These are phyloP conservation scores for Silene vulgaris DNA, from an alignment of 179 eudicot species.

Conservation along the genomic window DNA sequence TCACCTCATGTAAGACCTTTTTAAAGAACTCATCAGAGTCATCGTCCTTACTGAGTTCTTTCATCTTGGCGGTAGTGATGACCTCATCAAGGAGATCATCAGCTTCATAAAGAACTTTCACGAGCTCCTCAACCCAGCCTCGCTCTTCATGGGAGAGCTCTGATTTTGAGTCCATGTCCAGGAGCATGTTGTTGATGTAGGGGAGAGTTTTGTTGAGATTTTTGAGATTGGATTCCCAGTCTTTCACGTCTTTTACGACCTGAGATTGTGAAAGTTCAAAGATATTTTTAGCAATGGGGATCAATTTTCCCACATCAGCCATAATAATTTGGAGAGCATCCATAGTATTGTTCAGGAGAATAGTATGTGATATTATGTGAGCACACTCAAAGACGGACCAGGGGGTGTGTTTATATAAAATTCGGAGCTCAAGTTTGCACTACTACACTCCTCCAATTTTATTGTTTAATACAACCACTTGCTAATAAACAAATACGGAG, in stretches of 20 bases:
- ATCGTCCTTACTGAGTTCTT: background rate
- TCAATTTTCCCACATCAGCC: background rate
- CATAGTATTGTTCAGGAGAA: no score
- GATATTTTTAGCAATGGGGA: background rate
- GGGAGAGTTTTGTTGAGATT: background rate
- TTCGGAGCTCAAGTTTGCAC: background rate
- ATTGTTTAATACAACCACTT: background rate
- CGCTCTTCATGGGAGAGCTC: background rate
- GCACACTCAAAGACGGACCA: background rate
- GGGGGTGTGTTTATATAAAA: background rate
- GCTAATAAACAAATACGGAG: background rate
- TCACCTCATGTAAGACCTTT: background rate
- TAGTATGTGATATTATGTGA: no score
- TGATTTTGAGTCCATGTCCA: background rate
- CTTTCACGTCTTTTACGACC: background rate
- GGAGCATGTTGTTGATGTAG: background rate
- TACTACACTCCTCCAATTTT: background rate
- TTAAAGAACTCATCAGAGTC: background rate
- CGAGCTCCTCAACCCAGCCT: background rate
- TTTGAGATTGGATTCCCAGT: background rate
- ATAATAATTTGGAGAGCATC: no score
- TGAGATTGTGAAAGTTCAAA: background rate
- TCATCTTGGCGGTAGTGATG: background rate
- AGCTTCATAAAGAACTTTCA: slow-evolving; percentile 7
- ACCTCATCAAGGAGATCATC: slow-evolving; percentile 9